These are phyloP conservation scores for Ophiocordyceps robertsii DNA, from an alignment of 2,329 filamentous ascomycete genomes.

Conservation along the genomic window DNA sequence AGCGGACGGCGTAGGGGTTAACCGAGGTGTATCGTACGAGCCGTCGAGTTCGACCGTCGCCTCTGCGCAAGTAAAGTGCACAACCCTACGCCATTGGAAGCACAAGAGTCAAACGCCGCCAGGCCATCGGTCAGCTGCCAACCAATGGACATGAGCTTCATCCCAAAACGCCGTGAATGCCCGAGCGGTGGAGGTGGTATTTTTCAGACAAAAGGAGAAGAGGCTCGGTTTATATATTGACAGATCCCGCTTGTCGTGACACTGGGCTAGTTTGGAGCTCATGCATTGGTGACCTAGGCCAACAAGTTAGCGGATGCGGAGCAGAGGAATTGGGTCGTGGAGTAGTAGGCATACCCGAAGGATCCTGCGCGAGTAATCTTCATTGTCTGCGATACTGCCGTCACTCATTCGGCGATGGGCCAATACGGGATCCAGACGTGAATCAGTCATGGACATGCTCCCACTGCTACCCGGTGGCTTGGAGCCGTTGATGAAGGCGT, in stretches of 20 bases:
- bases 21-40: not conserved
- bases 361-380: slow-evolving; percentile 93
- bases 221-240: slow-evolving; percentile 10
- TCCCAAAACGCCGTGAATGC: slow-evolving; percentile 30
- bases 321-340: not conserved
- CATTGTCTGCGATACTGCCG: slow-evolving; percentile 91
- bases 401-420: slow-evolving; percentile 76
- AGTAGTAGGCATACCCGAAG: slow-evolving; percentile 59
- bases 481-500: slow-evolving; percentile 55
- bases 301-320: not conserved
- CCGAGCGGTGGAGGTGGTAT: slow-evolving; percentile 10
- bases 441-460: slow-evolving; percentile 61
- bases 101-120: slow-evolving; percentile 22
- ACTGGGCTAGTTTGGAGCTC: slow-evolving; percentile 15
- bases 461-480: slow-evolving; percentile 51
- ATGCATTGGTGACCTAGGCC: slow-evolving; percentile 44
- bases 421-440: slow-evolving; percentile 77
- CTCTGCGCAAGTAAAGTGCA: slow-evolving; percentile 7
- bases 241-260: slow-evolving; percentile 2
- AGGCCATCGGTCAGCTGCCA: slow-evolving; percentile 17
- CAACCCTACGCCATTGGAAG: slow-evolving; percentile 21
- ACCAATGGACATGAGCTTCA: slow-evolving; percentile 24
- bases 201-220: slow-evolving; percentile 13
- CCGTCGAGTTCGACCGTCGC: slow-evolving; percentile 2
- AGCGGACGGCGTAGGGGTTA: slow-evolving; percentile 24